Evolutionary conservation across 2,329 filamentous ascomycete genomes (phyloP).

Genomic region (Elsinoe perseae): DNA sequence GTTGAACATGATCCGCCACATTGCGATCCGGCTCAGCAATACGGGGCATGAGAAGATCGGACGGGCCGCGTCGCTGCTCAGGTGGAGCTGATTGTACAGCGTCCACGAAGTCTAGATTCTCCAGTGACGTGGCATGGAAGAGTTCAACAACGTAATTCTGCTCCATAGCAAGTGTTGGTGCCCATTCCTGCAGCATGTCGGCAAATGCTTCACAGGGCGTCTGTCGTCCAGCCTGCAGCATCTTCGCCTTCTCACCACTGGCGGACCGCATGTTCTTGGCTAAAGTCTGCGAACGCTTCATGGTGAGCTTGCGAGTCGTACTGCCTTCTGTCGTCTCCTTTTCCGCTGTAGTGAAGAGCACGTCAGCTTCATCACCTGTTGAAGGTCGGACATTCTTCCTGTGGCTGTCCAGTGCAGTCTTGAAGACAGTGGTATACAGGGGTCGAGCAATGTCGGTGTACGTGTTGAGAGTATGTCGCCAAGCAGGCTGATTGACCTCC

Average conservation of each 20-base stretch:
- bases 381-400: conserved; percentile 36
- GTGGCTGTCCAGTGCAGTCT: conserved; percentile 68
- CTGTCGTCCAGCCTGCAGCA: conserved; percentile 54
- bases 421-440: conserved; percentile 75
- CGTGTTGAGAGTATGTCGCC: conserved; percentile 68
- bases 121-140: conserved; percentile 85
- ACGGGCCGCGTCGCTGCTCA: conserved; percentile 55
- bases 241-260: conserved; percentile 51
- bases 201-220: conserved; percentile 76
- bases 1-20: conserved; percentile 75
- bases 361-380: conserved; percentile 31
- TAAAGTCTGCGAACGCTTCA: conserved; percentile 85
- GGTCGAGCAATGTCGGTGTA: conserved; percentile 72
- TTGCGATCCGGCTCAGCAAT: conserved; percentile 83
- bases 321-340: conserved; percentile 63
- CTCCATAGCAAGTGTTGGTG: conserved; percentile 80
- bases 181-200: conserved; percentile 69
- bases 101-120: conserved; percentile 75
- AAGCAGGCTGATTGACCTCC: conserved; percentile 73
- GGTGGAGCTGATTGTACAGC: conserved; percentile 60
- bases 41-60: conserved; percentile 64
- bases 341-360: conserved; percentile 85
- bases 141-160: conserved; percentile 97
- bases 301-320: conserved; percentile 80
- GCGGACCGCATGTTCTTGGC: conserved; percentile 65